Conservation (phyloP, 148 eudicot species). For the Cornus kousa region DNA sequence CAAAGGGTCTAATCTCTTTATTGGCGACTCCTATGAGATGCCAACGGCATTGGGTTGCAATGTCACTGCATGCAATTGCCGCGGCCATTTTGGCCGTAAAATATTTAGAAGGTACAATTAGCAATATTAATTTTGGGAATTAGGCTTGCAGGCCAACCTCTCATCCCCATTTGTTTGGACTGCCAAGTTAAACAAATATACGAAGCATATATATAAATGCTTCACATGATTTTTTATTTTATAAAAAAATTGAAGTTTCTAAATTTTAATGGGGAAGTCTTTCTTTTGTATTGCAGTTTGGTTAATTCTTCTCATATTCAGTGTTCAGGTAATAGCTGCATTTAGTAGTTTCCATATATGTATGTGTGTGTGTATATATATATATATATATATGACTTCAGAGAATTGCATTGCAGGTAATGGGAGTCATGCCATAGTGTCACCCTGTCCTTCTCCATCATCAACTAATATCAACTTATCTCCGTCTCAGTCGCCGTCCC, state of each 20-base stretch:
- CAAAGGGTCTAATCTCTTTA: conserved; percentile 4
- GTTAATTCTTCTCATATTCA: neutral
- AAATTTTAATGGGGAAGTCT: neutral
- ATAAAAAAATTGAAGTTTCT: too few relatives aligned
- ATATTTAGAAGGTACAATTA: neutral
- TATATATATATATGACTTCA: too few relatives aligned
- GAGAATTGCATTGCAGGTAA: neutral
- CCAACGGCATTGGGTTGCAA: neutral
- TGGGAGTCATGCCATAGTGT: neutral
- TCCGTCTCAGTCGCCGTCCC: neutral
- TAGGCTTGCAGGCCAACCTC: neutral
- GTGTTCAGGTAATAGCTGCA: neutral
- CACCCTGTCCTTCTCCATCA: neutral
- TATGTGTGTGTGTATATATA: too few relatives aligned
- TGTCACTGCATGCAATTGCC: neutral
- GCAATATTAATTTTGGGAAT: neutral
- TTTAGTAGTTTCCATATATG: neutral
- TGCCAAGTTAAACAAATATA: too few relatives aligned
- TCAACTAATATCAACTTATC: neutral
- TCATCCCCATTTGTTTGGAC: too few relatives aligned
- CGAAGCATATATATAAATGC: too few relatives aligned
- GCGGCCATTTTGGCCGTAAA: neutral
- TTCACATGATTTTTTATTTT: too few relatives aligned
- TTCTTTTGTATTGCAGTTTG: neutral
- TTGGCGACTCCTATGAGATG: neutral